Evolutionary conservation across 164 flowering plant species (phyloP), one percentile per base, ranked within the genome.

Genomic region (Taxillus chinensis): DNA sequence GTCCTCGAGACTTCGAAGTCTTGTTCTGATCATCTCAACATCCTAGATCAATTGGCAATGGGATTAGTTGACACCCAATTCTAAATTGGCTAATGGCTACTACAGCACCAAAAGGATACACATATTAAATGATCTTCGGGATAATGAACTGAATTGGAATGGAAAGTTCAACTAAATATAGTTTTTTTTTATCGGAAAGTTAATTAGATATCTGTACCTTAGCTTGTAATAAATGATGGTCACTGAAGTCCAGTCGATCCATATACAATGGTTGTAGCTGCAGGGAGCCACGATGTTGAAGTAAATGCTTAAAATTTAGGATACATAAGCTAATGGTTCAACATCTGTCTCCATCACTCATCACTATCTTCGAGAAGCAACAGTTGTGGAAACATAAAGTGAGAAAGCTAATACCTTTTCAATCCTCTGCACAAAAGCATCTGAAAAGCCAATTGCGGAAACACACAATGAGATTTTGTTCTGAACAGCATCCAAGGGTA

Each of bases 381-480:
- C 27, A 27, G 3, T 41, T 42, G 5, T 17, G 42, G 42, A 14
- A 55, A 8, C 14, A 50, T 38, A 17, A 61, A 17, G 14, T 0
- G 39, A 16, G 54, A 43, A 60, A 12, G n/a, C 8, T 2, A 37
- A 48, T 75, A 85, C 95, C 95, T 77, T 84, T 64, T 73, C 63
- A 59, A 86, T 62, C 2, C 61, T 74, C 67, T 69, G 67, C 45
- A 84, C 80, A 64, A 87, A 86, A 39, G 89, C 83, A 70, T 71
- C 59, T 59, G 95, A 74, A 65, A 71, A 89, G 50, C 90, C 92
- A 74, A 92, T 83, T 39, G 85, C 92, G 70, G 92, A 85, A 53
- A 92, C 80, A 69, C 92, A 92, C 64, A 88, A 75, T 40, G 82
- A 66, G 55, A 70, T 68, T 65, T 45, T 64, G 61, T 75, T 61